phyloP scores from a whole-genome alignment of 2,329 filamentous ascomycete genomes.

The Alternaria atra region DNA sequence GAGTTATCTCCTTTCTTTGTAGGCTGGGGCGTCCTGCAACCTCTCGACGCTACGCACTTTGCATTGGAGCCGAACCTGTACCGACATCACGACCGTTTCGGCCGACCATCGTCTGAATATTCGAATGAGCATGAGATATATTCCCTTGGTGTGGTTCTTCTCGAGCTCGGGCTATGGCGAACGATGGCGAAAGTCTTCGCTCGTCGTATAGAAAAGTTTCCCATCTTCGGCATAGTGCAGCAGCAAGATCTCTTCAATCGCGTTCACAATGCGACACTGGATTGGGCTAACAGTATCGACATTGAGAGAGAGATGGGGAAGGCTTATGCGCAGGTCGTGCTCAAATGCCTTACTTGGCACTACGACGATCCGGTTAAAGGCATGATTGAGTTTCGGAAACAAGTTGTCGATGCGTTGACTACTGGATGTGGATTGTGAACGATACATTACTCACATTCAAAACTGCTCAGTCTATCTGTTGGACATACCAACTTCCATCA shows the following conservation, averaged over 20 bases:
- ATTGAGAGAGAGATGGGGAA: conserved; percentile 25
- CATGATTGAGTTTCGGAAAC: conserved; percentile 20
- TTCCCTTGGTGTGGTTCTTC: conserved; percentile 62
- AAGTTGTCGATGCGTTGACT: conserved; percentile 19
- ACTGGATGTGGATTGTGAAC: conserved; percentile 1
- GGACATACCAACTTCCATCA: not conserved
- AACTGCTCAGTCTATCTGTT: not conserved
- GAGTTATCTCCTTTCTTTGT: conserved; percentile 22
- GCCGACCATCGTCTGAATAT: conserved; percentile 55
- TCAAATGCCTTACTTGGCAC: conserved; percentile 23
- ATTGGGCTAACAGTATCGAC: conserved; percentile 21
- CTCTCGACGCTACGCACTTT: conserved; percentile 6
- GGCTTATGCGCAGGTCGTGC: conserved; percentile 17
- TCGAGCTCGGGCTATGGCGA: conserved; percentile 62
- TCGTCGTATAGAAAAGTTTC: conserved; percentile 17
- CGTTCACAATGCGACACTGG: conserved; percentile 17
- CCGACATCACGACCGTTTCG: conserved; percentile 60
- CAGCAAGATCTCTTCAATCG: conserved; percentile 18
- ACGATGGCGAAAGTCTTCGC: conserved; percentile 23
- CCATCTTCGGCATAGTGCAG: conserved; percentile 11
- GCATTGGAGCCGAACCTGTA: conserved; percentile 55
- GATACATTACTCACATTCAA: not conserved
- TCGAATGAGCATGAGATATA: conserved; percentile 63
- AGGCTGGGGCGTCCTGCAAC: conserved; percentile 23
- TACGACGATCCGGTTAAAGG: conserved; percentile 14